phyloP scores from a whole-genome alignment of 768 basidiomycete species.

The Amanita subjunquillea region DNA sequence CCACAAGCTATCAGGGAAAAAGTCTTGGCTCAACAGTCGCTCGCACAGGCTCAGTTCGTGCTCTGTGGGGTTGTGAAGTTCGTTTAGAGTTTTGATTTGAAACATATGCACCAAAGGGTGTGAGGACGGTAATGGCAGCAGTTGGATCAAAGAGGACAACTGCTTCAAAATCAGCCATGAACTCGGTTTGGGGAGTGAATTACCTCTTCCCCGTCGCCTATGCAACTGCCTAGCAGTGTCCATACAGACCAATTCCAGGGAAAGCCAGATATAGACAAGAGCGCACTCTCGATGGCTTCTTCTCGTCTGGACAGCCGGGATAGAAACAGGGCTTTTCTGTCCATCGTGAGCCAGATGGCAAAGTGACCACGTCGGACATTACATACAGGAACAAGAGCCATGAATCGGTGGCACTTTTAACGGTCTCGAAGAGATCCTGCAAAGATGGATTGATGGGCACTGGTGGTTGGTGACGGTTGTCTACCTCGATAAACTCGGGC shows the following conservation, averaged over 20 bases:
- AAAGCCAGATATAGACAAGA: constrained; percentile 66
- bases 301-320: constrained; percentile 70
- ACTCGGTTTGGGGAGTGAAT: background rate
- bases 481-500: constrained; percentile 23
- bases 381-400: constrained; percentile 75
- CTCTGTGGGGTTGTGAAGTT: constrained; percentile 83
- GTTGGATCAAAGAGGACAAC: constrained; percentile 38
- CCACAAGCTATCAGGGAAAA: constrained; percentile 79
- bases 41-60: constrained; percentile 76
- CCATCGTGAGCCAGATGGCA: constrained; percentile 3
- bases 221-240: constrained; percentile 68
- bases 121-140: constrained; percentile 33
- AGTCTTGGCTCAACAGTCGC: constrained; percentile 54
- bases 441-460: constrained; percentile 54
- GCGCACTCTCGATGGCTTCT: constrained; percentile 74
- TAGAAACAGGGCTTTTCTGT: constrained; percentile 77
- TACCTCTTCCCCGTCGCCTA: constrained; percentile 84
- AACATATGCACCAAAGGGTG: constrained; percentile 57
- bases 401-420: constrained; percentile 57
- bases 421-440: constrained; percentile 45
- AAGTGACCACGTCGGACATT: background rate
- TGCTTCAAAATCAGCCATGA: constrained; percentile 15
- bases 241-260: constrained; percentile 97
- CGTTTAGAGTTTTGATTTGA: constrained; percentile 82
- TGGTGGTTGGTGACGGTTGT: constrained; percentile 59